Evolutionary conservation across 164 flowering plant species (phyloP).

Genomic region (Warburgia ugandensis): DNA sequence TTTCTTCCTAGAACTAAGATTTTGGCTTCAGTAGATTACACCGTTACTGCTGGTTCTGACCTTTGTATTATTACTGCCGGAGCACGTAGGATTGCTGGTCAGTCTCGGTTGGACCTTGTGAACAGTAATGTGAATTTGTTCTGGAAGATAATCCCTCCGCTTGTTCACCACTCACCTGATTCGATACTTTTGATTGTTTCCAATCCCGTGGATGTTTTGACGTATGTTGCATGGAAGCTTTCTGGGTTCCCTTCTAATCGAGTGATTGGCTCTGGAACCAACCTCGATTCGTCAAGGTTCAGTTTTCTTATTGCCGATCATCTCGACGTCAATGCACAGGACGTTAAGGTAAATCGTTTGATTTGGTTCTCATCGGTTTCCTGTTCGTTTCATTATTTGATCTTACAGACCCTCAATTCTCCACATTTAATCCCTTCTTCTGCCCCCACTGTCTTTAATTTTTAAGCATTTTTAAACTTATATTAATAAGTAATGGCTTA

Average conservation of each 20-base stretch:
- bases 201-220: conserved; percentile 54
- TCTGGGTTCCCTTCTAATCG: conserved; percentile 52
- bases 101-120: conserved; percentile 60
- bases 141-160: conserved; percentile 40
- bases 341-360: too few species aligned
- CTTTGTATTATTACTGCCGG: conserved; percentile 84
- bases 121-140: conserved; percentile 55
- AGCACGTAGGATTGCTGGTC: conserved; percentile 59
- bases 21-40: conserved; percentile 48
- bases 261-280: conserved; percentile 59
- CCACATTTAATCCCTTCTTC: too few species aligned
- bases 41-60: conserved; percentile 60
- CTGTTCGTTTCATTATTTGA: too few species aligned
- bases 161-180: conserved; percentile 40
- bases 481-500: too few species aligned
- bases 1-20: conserved; percentile 80
- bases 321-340: too few species aligned
- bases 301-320: conserved; percentile 53
- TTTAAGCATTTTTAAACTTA: too few species aligned
- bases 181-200: conserved; percentile 39
- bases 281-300: conserved; percentile 55
- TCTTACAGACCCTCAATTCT: too few species aligned
- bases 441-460: too few species aligned
- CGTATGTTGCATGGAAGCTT: conserved; percentile 51
- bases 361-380: too few species aligned